A percentile compares a stretch with the other conserved stretches of the same genome.
Evolutionary conservation across 768 basidiomycete genomes (phyloP).

Genomic region (Russula dissimulans): DNA sequence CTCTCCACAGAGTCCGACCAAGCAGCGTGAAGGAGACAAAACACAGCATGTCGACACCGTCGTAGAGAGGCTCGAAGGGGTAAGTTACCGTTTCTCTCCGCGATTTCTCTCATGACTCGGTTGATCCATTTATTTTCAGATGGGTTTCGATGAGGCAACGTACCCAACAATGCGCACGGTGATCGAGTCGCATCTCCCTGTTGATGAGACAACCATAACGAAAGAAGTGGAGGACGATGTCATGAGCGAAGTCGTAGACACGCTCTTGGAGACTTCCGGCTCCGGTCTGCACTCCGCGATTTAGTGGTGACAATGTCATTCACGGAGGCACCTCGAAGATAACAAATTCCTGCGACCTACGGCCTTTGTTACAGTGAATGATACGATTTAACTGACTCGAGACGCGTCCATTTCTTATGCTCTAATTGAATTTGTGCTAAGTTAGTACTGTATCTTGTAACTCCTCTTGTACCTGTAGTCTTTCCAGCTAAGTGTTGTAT

Average conservation of each 20-base stretch:
- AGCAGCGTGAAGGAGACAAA: slow-evolving; percentile 23
- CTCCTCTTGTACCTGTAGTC: not conserved
- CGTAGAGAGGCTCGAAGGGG: slow-evolving; percentile 41
- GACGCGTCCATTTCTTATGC: not conserved
- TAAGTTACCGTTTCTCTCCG: slow-evolving; percentile 29
- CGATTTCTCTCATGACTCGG: not conserved
- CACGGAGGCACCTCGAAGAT: not conserved
- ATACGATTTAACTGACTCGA: not conserved
- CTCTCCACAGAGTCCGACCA: slow-evolving; percentile 37
- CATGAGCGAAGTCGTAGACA: slow-evolving; percentile 54
- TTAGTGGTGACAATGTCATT: not conserved
- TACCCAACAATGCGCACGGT: slow-evolving; percentile 43
- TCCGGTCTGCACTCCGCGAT: not conserved
- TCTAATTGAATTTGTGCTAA: not conserved
- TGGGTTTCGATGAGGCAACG: slow-evolving; percentile 56
- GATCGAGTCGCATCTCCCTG: slow-evolving; percentile 30
- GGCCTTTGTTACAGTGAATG: not conserved
- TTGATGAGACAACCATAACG: slow-evolving; percentile 35
- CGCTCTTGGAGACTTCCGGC: slow-evolving; percentile 34
- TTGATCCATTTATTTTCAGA: slow-evolving; percentile 32
- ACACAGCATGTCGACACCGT: slow-evolving; percentile 4
- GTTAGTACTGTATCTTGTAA: slow-evolving; percentile 4
- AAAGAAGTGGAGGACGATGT: slow-evolving; percentile 59
- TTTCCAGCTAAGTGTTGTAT: not conserved
- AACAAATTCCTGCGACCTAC: not conserved